Evolutionary conservation across 306 rosid species (phyloP), one percentile per base, ranked within the genome.

Genomic region (Dryas alaskensis): DNA sequence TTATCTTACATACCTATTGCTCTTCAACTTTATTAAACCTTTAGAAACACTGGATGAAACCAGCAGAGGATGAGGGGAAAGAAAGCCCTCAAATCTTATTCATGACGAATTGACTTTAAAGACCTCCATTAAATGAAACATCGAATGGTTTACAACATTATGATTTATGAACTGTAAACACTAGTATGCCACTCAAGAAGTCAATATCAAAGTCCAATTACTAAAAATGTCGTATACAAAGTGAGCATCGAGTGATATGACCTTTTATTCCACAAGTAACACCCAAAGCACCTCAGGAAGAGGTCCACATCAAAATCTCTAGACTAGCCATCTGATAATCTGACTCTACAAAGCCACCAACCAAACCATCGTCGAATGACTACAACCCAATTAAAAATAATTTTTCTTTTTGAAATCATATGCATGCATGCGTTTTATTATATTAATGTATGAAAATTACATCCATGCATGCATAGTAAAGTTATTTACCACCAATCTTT

Each of bases 401-500:
- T 61, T 73, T 54, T 52, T 16, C 7, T 16, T 51, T 10, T 7
- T 16, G 31, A 16, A 52, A 70, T 69, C 53, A 13, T 45, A 27
- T 58, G 5, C 45, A 27, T 58, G 5, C 45, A 16, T 40, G 8
- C 7, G 67, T 59, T 58, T 31, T 10, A 45, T 72, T 72, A 54
- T 72, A 57, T 72, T 31, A 31, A 31, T 58, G 55, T 58, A 55
- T 10, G 66, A n/a, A 71, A 72, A 39, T 57, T 40, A 42, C 67
- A 62, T 14, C 67, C 25, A 7, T 67, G 57, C 72, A 67, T 67
- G 67, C 25, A 62, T 40, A 39, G 13, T 62, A 22, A 62, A 22
- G 85, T 90, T 90, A 84, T 86, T 81, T 81, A 86, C 86, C 89
- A 50, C 89, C 87, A 85, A 83, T 86, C 83, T 55, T 40, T 76